Evolutionary conservation across 805 yeast genomes (phyloP).

Genomic region (Dipodascus albidus): DNA sequence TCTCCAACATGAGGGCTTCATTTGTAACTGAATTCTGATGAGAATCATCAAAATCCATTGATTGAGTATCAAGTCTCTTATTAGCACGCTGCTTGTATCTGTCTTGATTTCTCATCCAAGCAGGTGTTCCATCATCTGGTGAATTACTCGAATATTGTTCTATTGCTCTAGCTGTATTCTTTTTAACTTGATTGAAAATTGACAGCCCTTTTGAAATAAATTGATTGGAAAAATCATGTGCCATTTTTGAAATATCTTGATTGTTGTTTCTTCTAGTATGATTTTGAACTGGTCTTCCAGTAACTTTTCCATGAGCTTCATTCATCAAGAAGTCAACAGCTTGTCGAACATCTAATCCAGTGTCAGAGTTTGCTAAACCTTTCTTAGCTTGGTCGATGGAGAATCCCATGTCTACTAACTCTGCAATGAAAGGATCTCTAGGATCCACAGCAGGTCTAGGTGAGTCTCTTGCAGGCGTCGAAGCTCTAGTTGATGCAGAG

Average conservation of each 20-base stretch:
- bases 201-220: slow-evolving; percentile 49
- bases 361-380: slow-evolving; percentile 42
- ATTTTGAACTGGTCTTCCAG: slow-evolving; percentile 16
- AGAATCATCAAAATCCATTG: slow-evolving; percentile 4
- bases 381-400: slow-evolving; percentile 43
- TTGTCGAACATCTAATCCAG: slow-evolving; percentile 46
- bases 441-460: slow-evolving; percentile 7
- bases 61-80: slow-evolving; percentile 12
- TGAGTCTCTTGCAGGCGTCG: background rate
- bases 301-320: slow-evolving; percentile 37
- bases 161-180: slow-evolving; percentile 50
- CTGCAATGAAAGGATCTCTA: slow-evolving; percentile 39
- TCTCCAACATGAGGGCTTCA: slow-evolving; percentile 5
- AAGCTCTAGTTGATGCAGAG: background rate
- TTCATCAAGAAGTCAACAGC: slow-evolving; percentile 61
- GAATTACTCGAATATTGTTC: slow-evolving; percentile 39
- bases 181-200: slow-evolving; percentile 45
- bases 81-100: slow-evolving; percentile 29
- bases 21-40: background rate
- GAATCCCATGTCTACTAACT: slow-evolving; percentile 73
- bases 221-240: slow-evolving; percentile 45
- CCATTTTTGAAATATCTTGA: slow-evolving; percentile 27
- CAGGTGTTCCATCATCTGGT: slow-evolving; percentile 37
- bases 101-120: slow-evolving; percentile 62
- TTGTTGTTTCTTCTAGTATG: slow-evolving; percentile 8